A percentile compares a stretch with the other conserved stretches of the same genome.
Evolutionary conservation across 1,284 basidiomycete genomes (phyloP).

Genomic region (Ustilago trichophora): DNA sequence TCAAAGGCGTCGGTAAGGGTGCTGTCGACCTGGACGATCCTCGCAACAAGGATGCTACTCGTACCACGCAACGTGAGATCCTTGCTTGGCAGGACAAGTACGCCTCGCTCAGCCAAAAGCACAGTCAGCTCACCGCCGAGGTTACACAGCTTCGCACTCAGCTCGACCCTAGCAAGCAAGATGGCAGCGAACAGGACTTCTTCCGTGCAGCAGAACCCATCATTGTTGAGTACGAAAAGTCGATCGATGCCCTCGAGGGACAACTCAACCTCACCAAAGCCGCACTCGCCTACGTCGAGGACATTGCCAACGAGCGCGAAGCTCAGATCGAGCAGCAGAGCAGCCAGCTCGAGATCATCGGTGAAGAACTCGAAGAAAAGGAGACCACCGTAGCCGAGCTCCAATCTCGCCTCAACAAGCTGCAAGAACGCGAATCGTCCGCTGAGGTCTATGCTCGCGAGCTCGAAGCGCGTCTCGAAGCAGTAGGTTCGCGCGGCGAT

Average conservation of each 20-base stretch:
- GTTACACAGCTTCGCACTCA: conserved; percentile 71
- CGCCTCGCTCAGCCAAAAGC: conserved; percentile 82
- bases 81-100: conserved; percentile 82
- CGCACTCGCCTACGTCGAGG: conserved; percentile 86
- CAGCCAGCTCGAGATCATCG: conserved; percentile 70
- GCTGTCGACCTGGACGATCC: conserved; percentile 33
- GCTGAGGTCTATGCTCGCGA: conserved; percentile 93
- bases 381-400: conserved; percentile 83
- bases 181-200: conserved; percentile 76
- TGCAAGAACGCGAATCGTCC: conserved; percentile 85
- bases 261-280: conserved; percentile 89
- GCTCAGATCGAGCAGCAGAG: conserved; percentile 74
- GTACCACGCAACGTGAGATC: conserved; percentile 72
- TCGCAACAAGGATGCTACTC: conserved; percentile 28
- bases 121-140: conserved; percentile 84
- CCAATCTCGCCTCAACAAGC: conserved; percentile 78
- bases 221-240: conserved; percentile 95
- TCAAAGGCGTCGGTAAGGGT: conserved; percentile 74
- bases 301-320: conserved; percentile 88
- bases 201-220: conserved; percentile 97
- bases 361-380: conserved; percentile 78
- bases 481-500: conserved; percentile 79
- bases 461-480: conserved; percentile 86
- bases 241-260: conserved; percentile 92
- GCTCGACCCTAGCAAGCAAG: conserved; percentile 56